A percentile compares a stretch with the other conserved stretches of the same genome.
phyloP scores from a whole-genome alignment of 352 stramenopile species.

The Phytophthora agathidicida region DNA sequence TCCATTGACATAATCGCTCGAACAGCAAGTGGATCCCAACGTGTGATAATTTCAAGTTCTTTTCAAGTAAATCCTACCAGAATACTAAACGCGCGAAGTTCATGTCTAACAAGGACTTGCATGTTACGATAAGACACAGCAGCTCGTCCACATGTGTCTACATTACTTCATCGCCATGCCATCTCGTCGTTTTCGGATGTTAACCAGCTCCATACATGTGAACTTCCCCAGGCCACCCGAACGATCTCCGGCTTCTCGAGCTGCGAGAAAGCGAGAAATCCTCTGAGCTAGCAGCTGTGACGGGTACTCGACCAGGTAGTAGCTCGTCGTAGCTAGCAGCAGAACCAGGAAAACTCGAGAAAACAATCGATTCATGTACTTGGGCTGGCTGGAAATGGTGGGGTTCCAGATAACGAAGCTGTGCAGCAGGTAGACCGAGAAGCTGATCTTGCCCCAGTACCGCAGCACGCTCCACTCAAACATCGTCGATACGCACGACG shows the following conservation, averaged over 20 bases:
- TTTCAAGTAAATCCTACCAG: too few species aligned
- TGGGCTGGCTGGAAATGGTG: constrained; percentile 20
- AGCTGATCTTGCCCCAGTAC: constrained; percentile 58
- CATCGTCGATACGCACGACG: constrained; percentile 36
- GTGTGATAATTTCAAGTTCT: too few species aligned
- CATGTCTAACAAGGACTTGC: too few species aligned
- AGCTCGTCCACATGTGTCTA: neutral
- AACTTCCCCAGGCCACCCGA: constrained; percentile 7
- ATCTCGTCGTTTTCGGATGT: constrained; percentile 11
- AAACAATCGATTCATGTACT: constrained; percentile 49
- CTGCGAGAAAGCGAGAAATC: constrained; percentile 35
- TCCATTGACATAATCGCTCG: too few species aligned
- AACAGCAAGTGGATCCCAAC: too few species aligned
- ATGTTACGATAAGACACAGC: neutral
- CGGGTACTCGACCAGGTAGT: constrained; percentile 52
- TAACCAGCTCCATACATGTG: constrained; percentile 21
- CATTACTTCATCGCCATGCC: constrained; percentile 1
- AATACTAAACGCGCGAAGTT: too few species aligned
- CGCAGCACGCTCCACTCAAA: constrained; percentile 50
- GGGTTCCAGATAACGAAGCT: constrained; percentile 43
- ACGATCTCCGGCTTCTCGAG: constrained; percentile 12
- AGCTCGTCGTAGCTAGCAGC: constrained; percentile 38
- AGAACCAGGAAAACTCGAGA: constrained; percentile 35
- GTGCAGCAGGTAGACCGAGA: constrained; percentile 57
- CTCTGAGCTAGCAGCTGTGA: constrained; percentile 46